Evolutionary conservation across 495 filamentous ascomycete species (phyloP).

Genomic region (Neurospora cerealis): DNA sequence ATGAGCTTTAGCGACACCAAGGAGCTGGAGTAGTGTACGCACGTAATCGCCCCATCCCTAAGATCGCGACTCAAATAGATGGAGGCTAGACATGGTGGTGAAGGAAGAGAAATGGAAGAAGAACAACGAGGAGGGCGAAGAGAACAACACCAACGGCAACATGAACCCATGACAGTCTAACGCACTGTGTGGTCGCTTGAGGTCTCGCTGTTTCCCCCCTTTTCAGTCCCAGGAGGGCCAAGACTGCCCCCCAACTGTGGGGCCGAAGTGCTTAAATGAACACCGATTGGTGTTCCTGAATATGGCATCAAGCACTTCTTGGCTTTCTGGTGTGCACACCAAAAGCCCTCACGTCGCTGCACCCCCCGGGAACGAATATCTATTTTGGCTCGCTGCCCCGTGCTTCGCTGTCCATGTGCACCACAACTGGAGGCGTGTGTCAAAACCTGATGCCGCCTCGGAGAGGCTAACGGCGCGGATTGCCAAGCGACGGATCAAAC

Average conservation of each 20-base stretch:
- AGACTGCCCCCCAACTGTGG: neutral
- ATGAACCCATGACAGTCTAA: neutral
- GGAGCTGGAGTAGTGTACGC: neutral
- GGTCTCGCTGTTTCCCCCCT: neutral
- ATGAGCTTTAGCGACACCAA: neutral
- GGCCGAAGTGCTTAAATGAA: neutral
- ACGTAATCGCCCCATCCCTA: neutral
- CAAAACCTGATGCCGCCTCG: neutral
- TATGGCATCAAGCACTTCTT: neutral
- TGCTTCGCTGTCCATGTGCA: neutral
- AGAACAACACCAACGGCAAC: neutral
- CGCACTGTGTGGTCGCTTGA: neutral
- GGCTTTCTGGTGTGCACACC: neutral
- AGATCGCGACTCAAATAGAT: neutral
- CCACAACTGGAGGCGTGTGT: neutral
- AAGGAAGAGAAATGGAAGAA: neutral
- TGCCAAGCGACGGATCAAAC: neutral
- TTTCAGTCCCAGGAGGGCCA: neutral
- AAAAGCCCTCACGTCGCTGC: neutral
- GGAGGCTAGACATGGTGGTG: neutral
- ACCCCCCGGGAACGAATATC: neutral
- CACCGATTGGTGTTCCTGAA: neutral
- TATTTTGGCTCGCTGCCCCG: neutral
- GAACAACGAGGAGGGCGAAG: neutral
- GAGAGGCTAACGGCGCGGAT: neutral